phyloP scores from a whole-genome alignment of 1,284 basidiomycete genomes.

The Cryptococcus neoformans region DNA sequence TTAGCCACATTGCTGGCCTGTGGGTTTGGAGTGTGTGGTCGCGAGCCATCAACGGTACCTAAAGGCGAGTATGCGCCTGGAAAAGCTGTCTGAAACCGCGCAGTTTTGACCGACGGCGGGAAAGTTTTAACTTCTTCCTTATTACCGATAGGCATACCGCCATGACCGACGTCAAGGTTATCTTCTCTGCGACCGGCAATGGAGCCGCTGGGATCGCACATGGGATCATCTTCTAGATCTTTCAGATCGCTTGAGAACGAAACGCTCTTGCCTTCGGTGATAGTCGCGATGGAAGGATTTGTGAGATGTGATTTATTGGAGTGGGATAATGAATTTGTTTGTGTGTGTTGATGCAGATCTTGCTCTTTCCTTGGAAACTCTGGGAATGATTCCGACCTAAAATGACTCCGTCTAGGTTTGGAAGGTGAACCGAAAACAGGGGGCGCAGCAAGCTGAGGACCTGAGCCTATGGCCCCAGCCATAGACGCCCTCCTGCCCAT shows the following conservation, averaged over 20 bases:
- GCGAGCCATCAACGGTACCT: background rate
- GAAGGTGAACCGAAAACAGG: slow-evolving; percentile 16
- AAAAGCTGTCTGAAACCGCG: slow-evolving; percentile 1
- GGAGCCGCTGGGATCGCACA: background rate
- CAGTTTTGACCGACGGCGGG: background rate
- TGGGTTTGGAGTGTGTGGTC: background rate
- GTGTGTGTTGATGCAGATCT: background rate
- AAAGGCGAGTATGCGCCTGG: slow-evolving; percentile 1
- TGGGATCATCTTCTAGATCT: background rate
- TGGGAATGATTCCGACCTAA: slow-evolving; percentile 2
- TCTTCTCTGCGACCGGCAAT: background rate
- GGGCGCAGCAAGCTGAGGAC: slow-evolving; percentile 15
- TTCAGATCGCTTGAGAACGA: slow-evolving; percentile 10
- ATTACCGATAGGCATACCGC: background rate
- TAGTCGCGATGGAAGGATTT: slow-evolving; percentile 17
- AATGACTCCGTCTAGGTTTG: slow-evolving; percentile 3
- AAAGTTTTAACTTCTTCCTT: background rate
- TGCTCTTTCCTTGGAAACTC: background rate
- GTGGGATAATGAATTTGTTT: background rate
- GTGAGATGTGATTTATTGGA: background rate
- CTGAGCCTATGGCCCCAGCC: slow-evolving; percentile 17
- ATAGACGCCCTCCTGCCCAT: slow-evolving; percentile 15
- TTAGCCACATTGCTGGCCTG: slow-evolving; percentile 7
- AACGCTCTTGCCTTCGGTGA: slow-evolving; percentile 18
- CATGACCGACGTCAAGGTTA: background rate